These are phyloP conservation scores for Mucor velutinosus DNA, from an alignment of 371 early-diverging fungal species.

Conservation along the genomic window DNA sequence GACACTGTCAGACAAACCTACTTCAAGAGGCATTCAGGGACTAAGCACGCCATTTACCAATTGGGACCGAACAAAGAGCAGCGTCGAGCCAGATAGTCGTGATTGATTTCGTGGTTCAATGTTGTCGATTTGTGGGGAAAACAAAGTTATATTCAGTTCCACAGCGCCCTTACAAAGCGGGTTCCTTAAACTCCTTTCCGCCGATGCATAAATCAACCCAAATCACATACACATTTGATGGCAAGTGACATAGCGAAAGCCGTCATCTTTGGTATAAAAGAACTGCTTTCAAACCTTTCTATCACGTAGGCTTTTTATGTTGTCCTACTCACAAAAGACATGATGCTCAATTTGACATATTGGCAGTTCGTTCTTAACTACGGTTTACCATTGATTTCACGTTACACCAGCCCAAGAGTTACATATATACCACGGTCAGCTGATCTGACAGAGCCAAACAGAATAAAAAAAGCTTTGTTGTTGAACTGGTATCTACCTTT, in stretches of 20 bases:
- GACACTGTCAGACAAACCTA: no score
- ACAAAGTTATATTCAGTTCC: neutral
- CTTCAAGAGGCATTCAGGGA: no score
- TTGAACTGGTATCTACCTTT: neutral
- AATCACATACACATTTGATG: neutral
- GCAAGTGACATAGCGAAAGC: neutral
- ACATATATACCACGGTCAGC: conserved; percentile 26
- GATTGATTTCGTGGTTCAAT: neutral
- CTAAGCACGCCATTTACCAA: no score
- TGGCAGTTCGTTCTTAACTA: conserved; percentile 3
- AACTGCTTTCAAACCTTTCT: no score
- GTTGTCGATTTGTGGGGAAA: neutral
- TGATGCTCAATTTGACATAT: neutral
- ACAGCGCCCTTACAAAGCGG: neutral
- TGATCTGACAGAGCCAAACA: conserved; percentile 1
- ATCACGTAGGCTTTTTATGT: neutral
- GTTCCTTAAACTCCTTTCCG: conserved; percentile 10
- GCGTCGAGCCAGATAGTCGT: no score
- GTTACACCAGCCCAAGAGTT: conserved; percentile 11
- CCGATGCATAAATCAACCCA: neutral
- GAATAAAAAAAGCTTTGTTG: neutral
- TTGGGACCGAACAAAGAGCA: no score
- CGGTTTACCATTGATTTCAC: conserved; percentile 13
- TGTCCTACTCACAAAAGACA: neutral
- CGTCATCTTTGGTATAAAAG: neutral